Base-by-base conservation (phyloP, 2,329 filamentous ascomycete species). In the Ophiostoma angusticollis region DNA sequence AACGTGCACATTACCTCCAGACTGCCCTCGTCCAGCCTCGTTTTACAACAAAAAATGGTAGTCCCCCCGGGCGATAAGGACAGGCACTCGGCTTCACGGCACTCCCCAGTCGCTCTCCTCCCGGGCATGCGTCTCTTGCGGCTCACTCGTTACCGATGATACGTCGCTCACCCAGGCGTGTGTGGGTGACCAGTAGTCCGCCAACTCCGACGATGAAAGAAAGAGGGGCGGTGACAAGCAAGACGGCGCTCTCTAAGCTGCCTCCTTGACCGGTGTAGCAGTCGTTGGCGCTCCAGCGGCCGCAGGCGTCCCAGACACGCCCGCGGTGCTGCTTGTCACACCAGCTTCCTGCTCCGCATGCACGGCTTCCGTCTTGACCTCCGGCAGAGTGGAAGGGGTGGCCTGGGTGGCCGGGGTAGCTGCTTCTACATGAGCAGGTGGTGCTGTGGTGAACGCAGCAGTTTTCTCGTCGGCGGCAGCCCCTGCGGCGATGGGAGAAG, bases 261-360 rank as follows among this genome's bases (percentile, higher is more conserved):
- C 6, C 31, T 30, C 21, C 31, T 27, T 25, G 30, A 24, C 21
- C 37, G 28, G 13, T 34, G 18, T 21, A 24, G 31, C 31, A 23
- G 31, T 9, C 19, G 30, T 53, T 43, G 55, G 57, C 28, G 49
- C 50, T 13, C 56, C 53, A 0, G 50, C 53, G 6, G 30, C 12
- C 12, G 37, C 37, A 8, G 28, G 8, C n/a, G 12, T 16, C 14
- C 14, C 21, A 16, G 31, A 5, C 2, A 29, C 8, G 8, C 19
- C 31, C 9, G 18, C 12, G 3, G 54, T 49, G 24, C 48, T 47
- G 34, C 56, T 54, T 22, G 56, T 63, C 29, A 71, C 59, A 6
- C 68, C 68, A 5, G 62, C 61, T 45, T 71, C 67, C 47, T 72
- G 67, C 12, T 50, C 58, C 47, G 59, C 58, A 45, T 64, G 60